These are phyloP conservation scores for Hypoxylon trugodes DNA, from an alignment of 495 filamentous ascomycete genomes.

Conservation along the genomic window DNA sequence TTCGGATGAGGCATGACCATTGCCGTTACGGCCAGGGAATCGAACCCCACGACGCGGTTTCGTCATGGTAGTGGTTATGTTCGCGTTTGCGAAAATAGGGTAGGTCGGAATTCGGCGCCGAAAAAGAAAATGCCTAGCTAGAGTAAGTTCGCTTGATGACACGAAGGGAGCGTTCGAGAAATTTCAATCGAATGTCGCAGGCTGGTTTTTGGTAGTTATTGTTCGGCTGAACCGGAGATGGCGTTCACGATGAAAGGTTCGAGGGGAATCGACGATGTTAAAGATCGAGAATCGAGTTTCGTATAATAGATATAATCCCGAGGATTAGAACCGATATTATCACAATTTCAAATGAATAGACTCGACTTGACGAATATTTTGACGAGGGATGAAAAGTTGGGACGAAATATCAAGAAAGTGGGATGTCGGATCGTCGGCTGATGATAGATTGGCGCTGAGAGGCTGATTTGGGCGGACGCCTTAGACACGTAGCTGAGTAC, in stretches of 20 bases:
- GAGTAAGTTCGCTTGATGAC: neutral
- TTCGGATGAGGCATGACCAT: conserved; percentile 54
- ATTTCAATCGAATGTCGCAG: neutral
- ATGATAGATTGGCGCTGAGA: conserved; percentile 4
- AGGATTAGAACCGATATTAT: too few species aligned
- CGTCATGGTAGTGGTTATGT: conserved; percentile 63
- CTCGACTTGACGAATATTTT: neutral
- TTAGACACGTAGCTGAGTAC: too few species aligned
- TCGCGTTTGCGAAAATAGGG: neutral
- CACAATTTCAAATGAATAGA: too few species aligned
- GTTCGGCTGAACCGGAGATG: conserved; percentile 1
- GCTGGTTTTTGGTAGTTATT: neutral
- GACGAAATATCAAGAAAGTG: too few species aligned
- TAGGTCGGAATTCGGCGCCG: neutral
- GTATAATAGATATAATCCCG: too few species aligned
- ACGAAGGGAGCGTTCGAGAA: conserved; percentile 10
- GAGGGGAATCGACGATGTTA: neutral
- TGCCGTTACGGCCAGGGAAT: conserved; percentile 73
- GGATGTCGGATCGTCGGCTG: conserved; percentile 37
- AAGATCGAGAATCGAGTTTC: neutral
- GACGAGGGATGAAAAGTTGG: conserved; percentile 10
- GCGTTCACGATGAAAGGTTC: neutral
- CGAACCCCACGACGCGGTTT: conserved; percentile 83
- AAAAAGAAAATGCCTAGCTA: neutral
- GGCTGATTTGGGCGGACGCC: neutral